Evolutionary conservation across 441 rosid genomes (phyloP), one percentile per base, ranked within the genome.

Genomic region (Eruca vesicaria): DNA sequence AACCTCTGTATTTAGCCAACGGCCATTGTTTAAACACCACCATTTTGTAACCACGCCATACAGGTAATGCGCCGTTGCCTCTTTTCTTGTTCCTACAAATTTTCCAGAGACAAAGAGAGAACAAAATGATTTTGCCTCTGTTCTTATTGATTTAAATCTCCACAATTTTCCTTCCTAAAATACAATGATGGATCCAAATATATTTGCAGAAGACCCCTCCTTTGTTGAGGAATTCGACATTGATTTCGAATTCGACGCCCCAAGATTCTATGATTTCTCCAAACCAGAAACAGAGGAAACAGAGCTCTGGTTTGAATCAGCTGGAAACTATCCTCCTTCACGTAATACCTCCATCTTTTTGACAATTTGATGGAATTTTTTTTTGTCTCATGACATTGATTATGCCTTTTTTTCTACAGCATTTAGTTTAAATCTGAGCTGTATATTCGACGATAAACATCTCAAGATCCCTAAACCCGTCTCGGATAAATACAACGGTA

Each of bases 231-330:
- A 82, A 52, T 66, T 83, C 66, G 87, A 89, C 64, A 55, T 81
- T 19, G 84, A 78, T 63, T 85, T 79, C 58, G 91, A 89, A 81
- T 89, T 77, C 32, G 89, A 87, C 6, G 91, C 89, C 2, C 84
- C 87, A 36, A 65, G 59, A 10, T 82, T 74, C 79, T 81, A 66
- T 18, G 87, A 89, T 82, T 89, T 89, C 82, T 62, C 70, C 31
- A 68, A 66, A 23, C 80, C 69, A 2, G 83, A 84, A 63, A 81
- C 77, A 33, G 59, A 36, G 48, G 80, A 85, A 71, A 77, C 79
- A 57, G 80, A 84, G 69, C 79, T 57, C n/a, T 89, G 91, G 91
- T 84, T 89, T 73, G 74, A 82, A 28, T 79, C 79, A 14, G 82
- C 88, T 20, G 81, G 80, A 65, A 78, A 79, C 65, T 82, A 79